phyloP scores from a whole-genome alignment of 441 rosid genomes.

The Pelargonium australe region DNA sequence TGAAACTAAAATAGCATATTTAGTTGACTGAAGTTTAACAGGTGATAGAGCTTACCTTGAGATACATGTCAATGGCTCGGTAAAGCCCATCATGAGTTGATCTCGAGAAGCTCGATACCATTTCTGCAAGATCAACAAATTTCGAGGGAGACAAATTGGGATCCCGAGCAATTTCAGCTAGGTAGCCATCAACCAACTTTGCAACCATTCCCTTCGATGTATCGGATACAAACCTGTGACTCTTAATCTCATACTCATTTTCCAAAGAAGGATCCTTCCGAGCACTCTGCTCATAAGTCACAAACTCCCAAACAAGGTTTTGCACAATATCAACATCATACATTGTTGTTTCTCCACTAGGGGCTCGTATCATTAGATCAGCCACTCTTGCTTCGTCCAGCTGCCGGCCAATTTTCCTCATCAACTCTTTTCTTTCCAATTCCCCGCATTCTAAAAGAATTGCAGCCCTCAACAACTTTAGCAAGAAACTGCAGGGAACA shows the following conservation, averaged over 20 bases:
- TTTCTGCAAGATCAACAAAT: conserved; percentile 51
- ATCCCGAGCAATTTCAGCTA: conserved; percentile 50
- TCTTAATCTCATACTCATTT: conserved; percentile 23
- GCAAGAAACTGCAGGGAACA: conserved; percentile 72
- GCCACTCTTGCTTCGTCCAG: conserved; percentile 64
- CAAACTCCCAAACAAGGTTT: conserved; percentile 41
- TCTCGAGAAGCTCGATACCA: conserved; percentile 59
- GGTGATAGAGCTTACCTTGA: conserved; percentile 45
- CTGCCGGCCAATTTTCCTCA: conserved; percentile 52
- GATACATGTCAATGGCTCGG: conserved; percentile 72
- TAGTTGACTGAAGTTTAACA: not conserved
- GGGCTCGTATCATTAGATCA: conserved; percentile 58
- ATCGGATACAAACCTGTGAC: conserved; percentile 37
- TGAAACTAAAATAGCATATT: too few relatives aligned
- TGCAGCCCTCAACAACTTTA: conserved; percentile 68
- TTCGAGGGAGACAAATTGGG: conserved; percentile 39
- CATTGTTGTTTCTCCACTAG: conserved; percentile 34
- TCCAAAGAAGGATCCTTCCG: conserved; percentile 16
- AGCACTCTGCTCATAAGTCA: conserved; percentile 39
- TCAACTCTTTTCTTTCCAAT: conserved; percentile 41
- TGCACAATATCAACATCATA: conserved; percentile 67
- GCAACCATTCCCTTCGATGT: conserved; percentile 55
- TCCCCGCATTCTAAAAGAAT: conserved; percentile 56
- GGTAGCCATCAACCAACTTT: conserved; percentile 64
- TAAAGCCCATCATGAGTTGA: conserved; percentile 71